Base-by-base conservation (phyloP, 2,329 filamentous ascomycete genomes). In the Catunica adiposa region DNA sequence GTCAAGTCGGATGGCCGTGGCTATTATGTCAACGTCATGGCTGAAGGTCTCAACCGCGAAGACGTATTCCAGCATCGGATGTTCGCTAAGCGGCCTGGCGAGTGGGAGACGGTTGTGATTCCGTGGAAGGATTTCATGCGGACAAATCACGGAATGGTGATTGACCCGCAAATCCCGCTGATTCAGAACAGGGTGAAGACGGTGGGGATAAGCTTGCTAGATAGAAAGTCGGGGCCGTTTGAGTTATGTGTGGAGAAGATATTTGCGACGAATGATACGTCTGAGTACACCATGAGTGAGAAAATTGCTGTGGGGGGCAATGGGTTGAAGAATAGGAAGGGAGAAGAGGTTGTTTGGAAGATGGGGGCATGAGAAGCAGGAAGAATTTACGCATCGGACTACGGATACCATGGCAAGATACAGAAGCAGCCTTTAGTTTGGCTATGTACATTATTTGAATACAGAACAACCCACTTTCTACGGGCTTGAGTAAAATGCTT, bases 11-110 rank as follows among this genome's bases (percentile, higher is more conserved):
- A 97, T 65, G 89, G 89, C 15, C 77, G 92, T 58, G 84, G 86
- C 63, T 98, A 97, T 71, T 87, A 95, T 57, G 80, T 98, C 64
- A 98, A 98, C 68, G 73, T 98, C 15, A 92, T 97, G 72, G 95
- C 89, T 2, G 90, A 98, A 65, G 86, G 86, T 1, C 83, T 98
- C 56, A 86, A 95, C 51, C 86, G 88, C 9, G 90, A 89, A n/a
- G 92, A 98, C 67, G 75, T 98, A 60, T 92, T 97, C 68, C 92
- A 98, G 67, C 92, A 98, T 68, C 76, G 92, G 52, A 70, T 98
- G 3, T 94, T 88, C 62, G 77, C 84, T 7, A 83, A 82, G 64
- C 78, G 79, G 7, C 82, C 86, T 0, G 89, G 89, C 0, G 77
- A 89, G 63, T 98, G 92, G 92, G 90, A 98, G 74, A 96, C 92